These are phyloP conservation scores for Talaromyces sp. DNA, from an alignment of 2,329 filamentous ascomycete species.

Conservation along the genomic window DNA sequence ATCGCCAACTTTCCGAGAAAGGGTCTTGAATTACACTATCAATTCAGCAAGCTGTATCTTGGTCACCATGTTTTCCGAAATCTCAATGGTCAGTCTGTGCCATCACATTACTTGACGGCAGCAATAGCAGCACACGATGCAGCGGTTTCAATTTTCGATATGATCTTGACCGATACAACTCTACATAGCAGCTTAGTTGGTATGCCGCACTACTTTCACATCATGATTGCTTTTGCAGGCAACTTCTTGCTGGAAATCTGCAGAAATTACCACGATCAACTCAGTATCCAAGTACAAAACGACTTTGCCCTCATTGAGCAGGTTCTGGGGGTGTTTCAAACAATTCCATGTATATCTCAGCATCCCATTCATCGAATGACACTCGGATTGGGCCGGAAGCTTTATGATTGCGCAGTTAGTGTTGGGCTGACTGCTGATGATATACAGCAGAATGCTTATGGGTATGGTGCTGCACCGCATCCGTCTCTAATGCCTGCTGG, in stretches of 20 bases:
- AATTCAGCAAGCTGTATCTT: slow-evolving; percentile 47
- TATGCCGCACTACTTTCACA: slow-evolving; percentile 38
- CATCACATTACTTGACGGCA: slow-evolving; percentile 11
- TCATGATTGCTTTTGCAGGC: slow-evolving; percentile 40
- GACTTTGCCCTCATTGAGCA: slow-evolving; percentile 12
- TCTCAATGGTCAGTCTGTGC: slow-evolving; percentile 21
- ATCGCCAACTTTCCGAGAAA: slow-evolving; percentile 45
- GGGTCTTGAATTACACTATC: slow-evolving; percentile 44
- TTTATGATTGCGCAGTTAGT: slow-evolving; percentile 10
- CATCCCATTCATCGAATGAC: slow-evolving; percentile 11
- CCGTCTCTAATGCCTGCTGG: background rate
- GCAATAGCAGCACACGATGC: slow-evolving; percentile 25
- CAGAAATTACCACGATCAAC: slow-evolving; percentile 12
- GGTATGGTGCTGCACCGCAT: background rate
- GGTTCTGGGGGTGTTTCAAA: slow-evolving; percentile 5
- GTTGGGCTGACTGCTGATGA: background rate
- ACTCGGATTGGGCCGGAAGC: slow-evolving; percentile 6
- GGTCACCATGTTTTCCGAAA: slow-evolving; percentile 44
- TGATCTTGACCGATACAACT: slow-evolving; percentile 34
- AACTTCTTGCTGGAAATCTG: slow-evolving; percentile 41
- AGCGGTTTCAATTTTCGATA: slow-evolving; percentile 34
- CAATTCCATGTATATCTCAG: slow-evolving; percentile 10
- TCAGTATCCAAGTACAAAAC: slow-evolving; percentile 4
- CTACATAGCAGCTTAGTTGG: slow-evolving; percentile 35
- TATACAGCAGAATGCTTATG: background rate